phyloP scores from a whole-genome alignment of 257 asterid species.

The Jasminum sambac region DNA sequence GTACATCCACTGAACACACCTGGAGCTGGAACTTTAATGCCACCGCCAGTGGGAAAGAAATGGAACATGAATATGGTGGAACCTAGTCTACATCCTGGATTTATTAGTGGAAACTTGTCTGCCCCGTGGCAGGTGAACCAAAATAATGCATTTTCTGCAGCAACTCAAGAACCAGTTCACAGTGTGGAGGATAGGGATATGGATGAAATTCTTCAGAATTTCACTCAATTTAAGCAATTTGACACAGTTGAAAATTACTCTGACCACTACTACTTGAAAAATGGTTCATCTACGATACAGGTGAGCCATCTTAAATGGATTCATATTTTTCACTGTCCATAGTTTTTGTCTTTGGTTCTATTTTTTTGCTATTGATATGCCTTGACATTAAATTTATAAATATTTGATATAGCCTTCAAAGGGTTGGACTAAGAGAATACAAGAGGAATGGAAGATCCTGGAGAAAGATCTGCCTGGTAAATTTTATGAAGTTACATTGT shows the following conservation, averaged over 20 bases:
- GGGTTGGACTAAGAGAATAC: slow-evolving; percentile 85
- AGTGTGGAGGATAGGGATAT: slow-evolving; percentile 32
- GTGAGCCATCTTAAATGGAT: slow-evolving; percentile 30
- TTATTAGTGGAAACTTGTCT: slow-evolving; percentile 28
- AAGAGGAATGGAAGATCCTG: slow-evolving; percentile 90
- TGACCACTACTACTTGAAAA: slow-evolving; percentile 57
- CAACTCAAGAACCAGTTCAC: slow-evolving; percentile 29
- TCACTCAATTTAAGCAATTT: slow-evolving; percentile 55
- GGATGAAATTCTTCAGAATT: slow-evolving; percentile 48
- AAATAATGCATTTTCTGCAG: slow-evolving; percentile 31
- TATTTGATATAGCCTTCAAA: slow-evolving; percentile 53
- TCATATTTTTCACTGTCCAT: background rate
- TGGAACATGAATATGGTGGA: slow-evolving; percentile 23
- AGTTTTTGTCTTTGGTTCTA: slow-evolving; percentile 14
- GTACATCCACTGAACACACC: slow-evolving; percentile 11
- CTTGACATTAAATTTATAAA: slow-evolving; percentile 10
- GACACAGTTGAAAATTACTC: slow-evolving; percentile 72
- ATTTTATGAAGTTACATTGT: slow-evolving; percentile 4
- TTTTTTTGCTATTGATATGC: slow-evolving; percentile 10
- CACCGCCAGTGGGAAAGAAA: slow-evolving; percentile 30
- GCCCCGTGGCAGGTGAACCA: slow-evolving; percentile 27
- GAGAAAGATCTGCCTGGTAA: slow-evolving; percentile 87
- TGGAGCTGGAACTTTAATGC: slow-evolving; percentile 23
- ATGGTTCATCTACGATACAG: slow-evolving; percentile 42
- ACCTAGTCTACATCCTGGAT: slow-evolving; percentile 29